Conservation (phyloP, 2,329 filamentous ascomycete species). For the Tolypocladium guangdongense region DNA sequence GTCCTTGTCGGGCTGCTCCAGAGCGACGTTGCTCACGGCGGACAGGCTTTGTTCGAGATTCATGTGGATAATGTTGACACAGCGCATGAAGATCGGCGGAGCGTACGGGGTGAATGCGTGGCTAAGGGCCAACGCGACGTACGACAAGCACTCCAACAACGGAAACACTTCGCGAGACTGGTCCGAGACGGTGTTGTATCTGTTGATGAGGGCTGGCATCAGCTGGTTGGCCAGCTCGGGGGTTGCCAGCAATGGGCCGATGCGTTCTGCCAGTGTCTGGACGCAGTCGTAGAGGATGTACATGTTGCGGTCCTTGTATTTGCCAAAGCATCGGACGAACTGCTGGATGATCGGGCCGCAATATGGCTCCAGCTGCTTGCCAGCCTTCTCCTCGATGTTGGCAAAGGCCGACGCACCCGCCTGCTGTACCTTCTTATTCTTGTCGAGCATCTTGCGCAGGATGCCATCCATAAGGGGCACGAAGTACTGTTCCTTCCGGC, state of each 20-base stretch:
- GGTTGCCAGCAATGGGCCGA: constrained; percentile 70
- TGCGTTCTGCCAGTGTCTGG: constrained; percentile 87
- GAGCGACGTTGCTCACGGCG: constrained; percentile 52
- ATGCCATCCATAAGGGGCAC: constrained; percentile 97
- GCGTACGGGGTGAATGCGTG: constrained; percentile 77
- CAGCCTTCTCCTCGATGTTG: constrained; percentile 88
- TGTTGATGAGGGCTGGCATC: constrained; percentile 84
- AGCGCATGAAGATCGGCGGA: constrained; percentile 74
- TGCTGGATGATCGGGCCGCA: constrained; percentile 83
- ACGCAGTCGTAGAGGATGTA: constrained; percentile 98
- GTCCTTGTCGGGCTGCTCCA: constrained; percentile 86
- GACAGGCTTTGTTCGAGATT: constrained; percentile 75
- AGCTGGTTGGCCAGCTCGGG: constrained; percentile 72
- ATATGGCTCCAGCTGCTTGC: constrained; percentile 70
- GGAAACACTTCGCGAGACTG: constrained; percentile 91
- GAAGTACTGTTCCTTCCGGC: constrained; percentile 67
- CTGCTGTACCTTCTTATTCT: constrained; percentile 96
- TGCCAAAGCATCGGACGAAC: constrained; percentile 82
- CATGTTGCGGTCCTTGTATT: constrained; percentile 98
- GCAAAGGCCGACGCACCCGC: constrained; percentile 93
- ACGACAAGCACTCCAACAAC: constrained; percentile 90
- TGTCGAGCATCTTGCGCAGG: constrained; percentile 85
- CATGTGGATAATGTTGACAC: constrained; percentile 80
- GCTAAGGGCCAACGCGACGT: constrained; percentile 79
- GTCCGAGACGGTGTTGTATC: constrained; percentile 80